Percentiles rank a stretch among this genome's conserved stretches.
These are phyloP conservation scores for Ceratobasidium papillatum DNA, from an alignment of 1,284 basidiomycete species.

Conservation along the genomic window DNA sequence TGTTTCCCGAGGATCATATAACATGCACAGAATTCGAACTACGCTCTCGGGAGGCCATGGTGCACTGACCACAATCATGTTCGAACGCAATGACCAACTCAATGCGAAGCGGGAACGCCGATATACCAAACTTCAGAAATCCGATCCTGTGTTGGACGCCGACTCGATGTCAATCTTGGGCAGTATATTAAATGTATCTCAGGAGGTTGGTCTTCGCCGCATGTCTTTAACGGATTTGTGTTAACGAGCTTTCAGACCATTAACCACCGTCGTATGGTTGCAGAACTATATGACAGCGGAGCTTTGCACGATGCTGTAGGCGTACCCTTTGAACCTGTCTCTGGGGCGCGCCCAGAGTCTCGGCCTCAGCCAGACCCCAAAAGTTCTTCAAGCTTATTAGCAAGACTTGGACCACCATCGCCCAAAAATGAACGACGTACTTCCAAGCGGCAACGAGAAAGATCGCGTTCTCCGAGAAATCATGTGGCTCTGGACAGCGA, in stretches of 20 bases:
- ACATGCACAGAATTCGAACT: constrained; percentile 81
- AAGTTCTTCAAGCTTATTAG: not conserved
- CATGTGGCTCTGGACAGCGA: constrained; percentile 48
- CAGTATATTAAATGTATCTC: constrained; percentile 81
- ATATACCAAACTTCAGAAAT: constrained; percentile 49
- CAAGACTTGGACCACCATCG: constrained; percentile 47
- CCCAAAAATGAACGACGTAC: constrained; percentile 28
- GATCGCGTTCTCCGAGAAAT: constrained; percentile 42
- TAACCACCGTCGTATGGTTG: constrained; percentile 72
- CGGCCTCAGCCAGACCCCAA: not conserved
- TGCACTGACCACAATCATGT: constrained; percentile 78
- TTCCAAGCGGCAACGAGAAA: constrained; percentile 32
- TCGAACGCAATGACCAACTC: constrained; percentile 66
- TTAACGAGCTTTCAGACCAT: constrained; percentile 61
- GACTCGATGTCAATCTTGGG: constrained; percentile 83
- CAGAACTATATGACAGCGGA: constrained; percentile 72
- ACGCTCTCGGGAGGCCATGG: constrained; percentile 88
- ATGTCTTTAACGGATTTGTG: constrained; percentile 38
- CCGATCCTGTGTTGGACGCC: constrained; percentile 56
- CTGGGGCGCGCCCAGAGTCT: not conserved
- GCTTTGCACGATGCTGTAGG: constrained; percentile 69
- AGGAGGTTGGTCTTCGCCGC: constrained; percentile 63
- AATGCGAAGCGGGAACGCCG: constrained; percentile 61
- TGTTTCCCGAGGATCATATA: constrained; percentile 88
- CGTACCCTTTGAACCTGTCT: constrained; percentile 50